These are phyloP conservation scores for Mrakia blollopis DNA, from an alignment of 768 basidiomycete genomes.

Conservation along the genomic window DNA sequence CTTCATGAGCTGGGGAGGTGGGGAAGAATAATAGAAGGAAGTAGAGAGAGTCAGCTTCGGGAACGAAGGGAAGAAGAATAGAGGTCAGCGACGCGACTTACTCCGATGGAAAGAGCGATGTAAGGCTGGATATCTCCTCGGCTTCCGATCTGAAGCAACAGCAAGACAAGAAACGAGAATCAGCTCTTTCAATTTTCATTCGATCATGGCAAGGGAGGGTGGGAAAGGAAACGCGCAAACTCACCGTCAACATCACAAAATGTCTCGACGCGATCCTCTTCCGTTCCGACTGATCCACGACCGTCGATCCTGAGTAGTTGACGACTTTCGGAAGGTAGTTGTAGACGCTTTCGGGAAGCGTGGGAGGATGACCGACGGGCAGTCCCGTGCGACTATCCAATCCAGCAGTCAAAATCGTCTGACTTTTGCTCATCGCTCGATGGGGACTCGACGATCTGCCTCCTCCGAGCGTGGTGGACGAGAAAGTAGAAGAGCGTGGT, in stretches of 20 bases:
- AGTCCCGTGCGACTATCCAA: background rate
- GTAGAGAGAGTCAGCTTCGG: background rate
- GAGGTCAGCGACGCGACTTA: background rate
- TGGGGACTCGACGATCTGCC: background rate
- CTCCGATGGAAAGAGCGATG: slow-evolving; percentile 46
- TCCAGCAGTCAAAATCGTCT: background rate
- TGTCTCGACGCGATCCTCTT: slow-evolving; percentile 47
- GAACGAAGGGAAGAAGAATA: background rate
- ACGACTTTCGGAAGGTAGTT: slow-evolving; percentile 39
- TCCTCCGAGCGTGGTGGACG: background rate
- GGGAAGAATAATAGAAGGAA: slow-evolving; percentile 4
- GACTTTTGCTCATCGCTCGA: background rate
- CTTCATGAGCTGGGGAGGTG: slow-evolving; percentile 44
- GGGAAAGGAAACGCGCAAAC: too few species aligned
- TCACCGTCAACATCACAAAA: slow-evolving; percentile 47
- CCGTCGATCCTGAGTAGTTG: background rate
- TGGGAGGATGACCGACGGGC: background rate
- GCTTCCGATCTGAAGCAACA: slow-evolving; percentile 54
- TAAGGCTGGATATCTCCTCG: slow-evolving; percentile 54
- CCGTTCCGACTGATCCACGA: background rate
- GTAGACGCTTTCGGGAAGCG: slow-evolving; percentile 39
- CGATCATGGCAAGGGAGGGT: too few species aligned
- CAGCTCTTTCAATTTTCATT: too few species aligned
- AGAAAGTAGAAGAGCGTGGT: background rate
- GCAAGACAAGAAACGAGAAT: background rate